These are phyloP conservation scores for Ogataea henricii DNA, from an alignment of 805 yeast species.

Conservation along the genomic window DNA sequence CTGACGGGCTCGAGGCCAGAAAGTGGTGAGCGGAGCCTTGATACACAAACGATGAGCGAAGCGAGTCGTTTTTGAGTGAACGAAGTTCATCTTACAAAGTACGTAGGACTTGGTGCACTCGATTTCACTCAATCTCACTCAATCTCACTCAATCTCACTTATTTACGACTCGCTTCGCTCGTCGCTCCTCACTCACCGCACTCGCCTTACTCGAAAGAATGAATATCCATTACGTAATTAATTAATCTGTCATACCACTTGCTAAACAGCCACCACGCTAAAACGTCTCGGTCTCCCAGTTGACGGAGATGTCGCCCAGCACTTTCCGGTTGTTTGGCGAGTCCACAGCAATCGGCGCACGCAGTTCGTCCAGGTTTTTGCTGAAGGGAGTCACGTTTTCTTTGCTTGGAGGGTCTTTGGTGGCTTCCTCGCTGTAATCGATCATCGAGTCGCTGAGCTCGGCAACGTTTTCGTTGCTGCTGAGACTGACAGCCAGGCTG, in stretches of 20 bases:
- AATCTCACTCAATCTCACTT: no score
- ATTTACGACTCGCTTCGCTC: neutral
- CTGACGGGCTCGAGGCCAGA: conserved; percentile 68
- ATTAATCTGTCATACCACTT: no score
- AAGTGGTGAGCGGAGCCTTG: conserved; percentile 54
- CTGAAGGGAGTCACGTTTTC: conserved; percentile 13
- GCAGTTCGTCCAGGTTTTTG: neutral
- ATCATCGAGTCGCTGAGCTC: conserved; percentile 33
- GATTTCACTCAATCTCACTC: no score
- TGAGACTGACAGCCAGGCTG: neutral
- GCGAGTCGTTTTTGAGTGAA: no score
- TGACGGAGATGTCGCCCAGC: conserved; percentile 17
- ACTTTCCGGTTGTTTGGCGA: conserved; percentile 1
- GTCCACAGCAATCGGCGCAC: neutral
- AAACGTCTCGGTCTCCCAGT: conserved; percentile 27
- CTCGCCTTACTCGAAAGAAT: no score
- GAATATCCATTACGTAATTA: neutral
- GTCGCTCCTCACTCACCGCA: neutral
- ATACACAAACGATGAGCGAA: neutral
- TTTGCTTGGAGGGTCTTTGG: conserved; percentile 7
- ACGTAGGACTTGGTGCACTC: no score
- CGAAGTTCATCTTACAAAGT: no score
- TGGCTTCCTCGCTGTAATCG: conserved; percentile 29
- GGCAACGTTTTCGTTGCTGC: conserved; percentile 18
- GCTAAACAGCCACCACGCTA: no score